phyloP scores from a whole-genome alignment of 2,329 filamentous ascomycete genomes.

The Chrysosporium keratinophilum region DNA sequence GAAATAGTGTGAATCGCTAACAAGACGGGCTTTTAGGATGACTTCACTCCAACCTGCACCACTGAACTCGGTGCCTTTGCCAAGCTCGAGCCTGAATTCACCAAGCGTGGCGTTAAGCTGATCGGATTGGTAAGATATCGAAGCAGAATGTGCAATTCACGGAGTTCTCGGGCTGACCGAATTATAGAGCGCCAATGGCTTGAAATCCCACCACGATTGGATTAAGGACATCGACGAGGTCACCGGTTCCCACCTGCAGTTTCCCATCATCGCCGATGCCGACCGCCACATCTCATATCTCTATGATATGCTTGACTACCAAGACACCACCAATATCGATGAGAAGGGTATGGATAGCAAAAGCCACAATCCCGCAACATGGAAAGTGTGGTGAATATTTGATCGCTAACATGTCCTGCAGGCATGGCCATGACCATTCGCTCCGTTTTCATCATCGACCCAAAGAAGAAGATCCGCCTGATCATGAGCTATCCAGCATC shows the following conservation, averaged over 20 bases:
- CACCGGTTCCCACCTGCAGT: constrained; percentile 56
- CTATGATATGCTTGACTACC: constrained; percentile 77
- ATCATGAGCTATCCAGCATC: constrained; percentile 89
- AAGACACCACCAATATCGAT: constrained; percentile 72
- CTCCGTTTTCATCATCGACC: constrained; percentile 90
- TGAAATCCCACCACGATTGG: constrained; percentile 76
- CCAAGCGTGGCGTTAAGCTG: constrained; percentile 77
- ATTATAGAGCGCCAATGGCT: constrained; percentile 60
- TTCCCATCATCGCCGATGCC: constrained; percentile 76
- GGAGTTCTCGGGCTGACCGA: neutral
- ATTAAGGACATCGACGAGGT: constrained; percentile 81
- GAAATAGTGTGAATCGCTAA: neutral
- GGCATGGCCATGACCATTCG: constrained; percentile 82
- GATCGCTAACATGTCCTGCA: constrained; percentile 2
- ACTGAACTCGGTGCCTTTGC: constrained; percentile 91
- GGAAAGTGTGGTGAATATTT: neutral
- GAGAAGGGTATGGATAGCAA: constrained; percentile 48
- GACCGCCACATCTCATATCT: constrained; percentile 63
- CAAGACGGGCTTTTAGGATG: constrained; percentile 32
- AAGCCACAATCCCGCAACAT: neutral
- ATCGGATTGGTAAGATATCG: constrained; percentile 57
- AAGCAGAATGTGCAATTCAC: neutral
- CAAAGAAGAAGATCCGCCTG: constrained; percentile 82
- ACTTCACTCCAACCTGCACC: constrained; percentile 92
- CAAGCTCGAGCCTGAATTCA: constrained; percentile 79